phyloP scores from a whole-genome alignment of 2,329 filamentous ascomycete genomes.

The Claviceps digitariae region DNA sequence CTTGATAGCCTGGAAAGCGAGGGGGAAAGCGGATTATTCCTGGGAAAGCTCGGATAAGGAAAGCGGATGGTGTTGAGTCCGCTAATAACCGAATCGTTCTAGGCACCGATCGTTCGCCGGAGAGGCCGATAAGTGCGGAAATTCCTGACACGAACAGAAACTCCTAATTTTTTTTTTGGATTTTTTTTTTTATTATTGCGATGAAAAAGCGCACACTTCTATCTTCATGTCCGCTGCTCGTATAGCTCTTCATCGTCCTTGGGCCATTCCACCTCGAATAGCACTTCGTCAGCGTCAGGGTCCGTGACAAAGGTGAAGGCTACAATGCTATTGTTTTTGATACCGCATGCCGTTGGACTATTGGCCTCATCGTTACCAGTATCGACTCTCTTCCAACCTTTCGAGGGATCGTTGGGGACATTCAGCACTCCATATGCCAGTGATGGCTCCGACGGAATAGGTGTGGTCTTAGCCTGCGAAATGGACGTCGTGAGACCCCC shows the following conservation, averaged over 20 bases:
- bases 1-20: neutral
- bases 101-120: neutral
- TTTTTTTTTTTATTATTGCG: neutral
- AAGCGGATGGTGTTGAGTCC: neutral
- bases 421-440: conserved; percentile 35
- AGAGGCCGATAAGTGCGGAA: neutral
- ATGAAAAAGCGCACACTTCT: too few relatives aligned
- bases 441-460: conserved; percentile 26
- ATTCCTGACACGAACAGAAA: neutral
- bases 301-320: conserved; percentile 35
- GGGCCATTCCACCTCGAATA: conserved; percentile 34
- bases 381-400: conserved; percentile 37
- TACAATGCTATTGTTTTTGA: conserved; percentile 34
- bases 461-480: conserved; percentile 19
- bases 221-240: conserved; percentile 7
- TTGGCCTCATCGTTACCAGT: conserved; percentile 20
- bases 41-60: neutral
- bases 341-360: conserved; percentile 26
- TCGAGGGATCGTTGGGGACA: conserved; percentile 27
- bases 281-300: conserved; percentile 23
- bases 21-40: neutral
- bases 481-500: conserved; percentile 31
- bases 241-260: conserved; percentile 27
- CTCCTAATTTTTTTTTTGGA: neutral
- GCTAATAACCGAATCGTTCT: neutral